phyloP scores from a whole-genome alignment of 202 grass and related monocot genomes.

The Panicum virgatum region DNA sequence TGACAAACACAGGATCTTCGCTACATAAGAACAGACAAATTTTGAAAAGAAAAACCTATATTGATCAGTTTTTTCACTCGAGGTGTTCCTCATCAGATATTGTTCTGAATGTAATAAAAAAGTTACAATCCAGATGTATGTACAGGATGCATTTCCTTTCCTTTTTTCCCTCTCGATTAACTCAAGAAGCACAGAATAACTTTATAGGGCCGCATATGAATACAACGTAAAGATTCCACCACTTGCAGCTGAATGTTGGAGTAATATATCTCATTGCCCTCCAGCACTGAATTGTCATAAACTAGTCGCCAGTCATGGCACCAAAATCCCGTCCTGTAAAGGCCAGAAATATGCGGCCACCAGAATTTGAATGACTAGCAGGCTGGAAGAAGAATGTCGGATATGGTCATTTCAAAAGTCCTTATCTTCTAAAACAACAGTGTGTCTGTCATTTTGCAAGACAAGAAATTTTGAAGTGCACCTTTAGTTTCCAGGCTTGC shows the following conservation, averaged over 20 bases:
- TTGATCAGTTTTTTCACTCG: no score
- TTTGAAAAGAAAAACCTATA: no score
- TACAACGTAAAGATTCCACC: not conserved
- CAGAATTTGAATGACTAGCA: not conserved
- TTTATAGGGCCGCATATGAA: no score
- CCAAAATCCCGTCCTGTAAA: constrained; percentile 9
- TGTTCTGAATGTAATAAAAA: not conserved
- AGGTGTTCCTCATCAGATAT: not conserved
- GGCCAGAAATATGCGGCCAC: constrained; percentile 17
- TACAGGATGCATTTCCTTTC: not conserved
- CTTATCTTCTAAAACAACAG: not conserved
- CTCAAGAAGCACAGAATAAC: not conserved
- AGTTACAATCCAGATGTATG: not conserved
- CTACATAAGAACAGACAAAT: no score
- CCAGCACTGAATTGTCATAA: not conserved
- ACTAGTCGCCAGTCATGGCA: not conserved
- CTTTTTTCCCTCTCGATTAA: not conserved
- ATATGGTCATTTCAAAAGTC: not conserved
- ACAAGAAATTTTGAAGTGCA: not conserved
- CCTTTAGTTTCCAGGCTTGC: not conserved
- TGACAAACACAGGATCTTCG: no score
- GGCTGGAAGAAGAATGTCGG: not conserved
- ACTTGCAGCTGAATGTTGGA: not conserved
- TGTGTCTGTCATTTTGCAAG: not conserved
- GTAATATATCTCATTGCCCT: not conserved